Conservation (phyloP, 164 flowering plant species). For the Vitis rotundifolia region DNA sequence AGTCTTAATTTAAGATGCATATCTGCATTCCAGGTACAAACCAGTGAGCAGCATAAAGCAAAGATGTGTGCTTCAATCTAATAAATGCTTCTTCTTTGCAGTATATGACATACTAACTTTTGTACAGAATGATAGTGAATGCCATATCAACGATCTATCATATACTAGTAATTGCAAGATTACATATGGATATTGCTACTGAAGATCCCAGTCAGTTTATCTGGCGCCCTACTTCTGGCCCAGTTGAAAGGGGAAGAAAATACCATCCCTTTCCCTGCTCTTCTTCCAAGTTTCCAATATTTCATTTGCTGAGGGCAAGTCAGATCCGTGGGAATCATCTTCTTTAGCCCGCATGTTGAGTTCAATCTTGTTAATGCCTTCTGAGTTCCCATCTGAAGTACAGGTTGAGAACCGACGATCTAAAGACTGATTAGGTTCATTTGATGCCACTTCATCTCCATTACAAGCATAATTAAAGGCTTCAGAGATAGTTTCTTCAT, state of each 20-base stretch:
- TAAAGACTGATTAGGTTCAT: not conserved
- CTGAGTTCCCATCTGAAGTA: not conserved
- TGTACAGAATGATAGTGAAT: not conserved
- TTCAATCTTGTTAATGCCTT: conserved; percentile 14
- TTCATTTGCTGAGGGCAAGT: conserved; percentile 61
- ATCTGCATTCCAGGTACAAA: not conserved
- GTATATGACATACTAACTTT: not conserved
- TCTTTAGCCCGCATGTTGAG: conserved; percentile 15
- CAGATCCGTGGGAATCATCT: conserved; percentile 16
- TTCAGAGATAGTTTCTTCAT: not conserved
- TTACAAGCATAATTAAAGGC: conserved; percentile 1
- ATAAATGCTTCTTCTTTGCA: not conserved
- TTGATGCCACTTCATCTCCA: not conserved
- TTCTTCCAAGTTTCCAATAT: conserved; percentile 68
- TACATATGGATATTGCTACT: no score
- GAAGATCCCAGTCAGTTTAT: not conserved
- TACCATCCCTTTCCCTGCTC: conserved; percentile 45
- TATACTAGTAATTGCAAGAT: no score
- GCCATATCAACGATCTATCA: no score
- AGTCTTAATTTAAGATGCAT: no score
- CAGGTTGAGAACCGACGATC: not conserved
- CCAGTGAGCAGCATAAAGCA: not conserved
- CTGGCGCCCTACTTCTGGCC: conserved; percentile 6
- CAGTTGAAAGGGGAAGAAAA: conserved; percentile 22
- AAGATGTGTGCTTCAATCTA: not conserved